Evolutionary conservation across 2,329 filamentous ascomycete species (phyloP).

Genomic region (Dactylellina parvicollis): DNA sequence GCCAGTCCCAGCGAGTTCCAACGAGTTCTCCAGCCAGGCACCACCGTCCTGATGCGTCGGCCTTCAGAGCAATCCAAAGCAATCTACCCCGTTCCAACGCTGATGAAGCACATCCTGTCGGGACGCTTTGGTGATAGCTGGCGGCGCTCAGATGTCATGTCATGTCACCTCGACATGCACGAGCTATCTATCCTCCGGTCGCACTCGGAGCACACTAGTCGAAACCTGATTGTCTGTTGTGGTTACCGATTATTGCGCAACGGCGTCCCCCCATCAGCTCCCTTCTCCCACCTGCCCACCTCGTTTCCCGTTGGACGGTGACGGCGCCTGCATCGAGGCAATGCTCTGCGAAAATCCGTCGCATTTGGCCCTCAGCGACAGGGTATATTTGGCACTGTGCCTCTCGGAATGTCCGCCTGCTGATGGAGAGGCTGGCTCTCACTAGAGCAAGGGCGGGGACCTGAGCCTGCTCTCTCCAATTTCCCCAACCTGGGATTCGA

Average conservation of each 20-base stretch:
- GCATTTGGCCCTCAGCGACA: neutral
- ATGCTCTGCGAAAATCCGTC: conserved; percentile 6
- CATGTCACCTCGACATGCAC: too few species aligned
- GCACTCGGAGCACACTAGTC: conserved; percentile 32
- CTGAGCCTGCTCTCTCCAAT: neutral
- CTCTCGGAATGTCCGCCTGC: conserved; percentile 35
- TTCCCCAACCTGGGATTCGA: neutral
- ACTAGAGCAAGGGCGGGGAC: neutral
- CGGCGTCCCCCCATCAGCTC: neutral
- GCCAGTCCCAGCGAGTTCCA: too few species aligned
- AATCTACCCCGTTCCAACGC: too few species aligned
- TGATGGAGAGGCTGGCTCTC: conserved; percentile 3
- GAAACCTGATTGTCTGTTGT: conserved; percentile 10
- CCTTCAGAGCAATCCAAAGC: too few species aligned
- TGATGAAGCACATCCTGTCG: too few species aligned
- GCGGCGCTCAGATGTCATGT: too few species aligned
- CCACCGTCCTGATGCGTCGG: neutral
- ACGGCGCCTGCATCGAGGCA: conserved; percentile 18
- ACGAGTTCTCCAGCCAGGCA: conserved; percentile 9
- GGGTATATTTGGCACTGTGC: conserved; percentile 12
- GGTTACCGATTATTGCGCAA: conserved; percentile 21
- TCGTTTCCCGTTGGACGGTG: neutral
- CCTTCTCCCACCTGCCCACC: conserved; percentile 1
- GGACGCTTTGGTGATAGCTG: too few species aligned
- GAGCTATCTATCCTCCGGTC: conserved; percentile 14